Evolutionary conservation across 805 yeast species (phyloP).

Genomic region (Nakazawaea ambrosiae): DNA sequence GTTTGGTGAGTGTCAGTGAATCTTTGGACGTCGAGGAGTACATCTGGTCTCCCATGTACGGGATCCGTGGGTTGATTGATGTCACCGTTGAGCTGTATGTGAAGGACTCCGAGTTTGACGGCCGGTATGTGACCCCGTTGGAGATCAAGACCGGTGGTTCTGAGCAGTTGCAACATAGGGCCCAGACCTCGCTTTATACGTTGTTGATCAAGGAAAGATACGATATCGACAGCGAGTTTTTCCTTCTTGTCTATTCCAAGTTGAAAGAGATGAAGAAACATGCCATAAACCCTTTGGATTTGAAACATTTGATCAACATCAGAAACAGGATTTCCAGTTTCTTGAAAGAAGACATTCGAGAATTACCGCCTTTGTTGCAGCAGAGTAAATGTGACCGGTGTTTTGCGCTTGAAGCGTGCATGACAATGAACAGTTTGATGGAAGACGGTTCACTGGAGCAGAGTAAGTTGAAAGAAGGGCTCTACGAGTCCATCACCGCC

Average conservation of each 20-base stretch:
- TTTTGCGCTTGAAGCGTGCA: constrained; percentile 47
- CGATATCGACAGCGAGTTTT: constrained; percentile 55
- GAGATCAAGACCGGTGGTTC: constrained; percentile 84
- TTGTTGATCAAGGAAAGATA: constrained; percentile 75
- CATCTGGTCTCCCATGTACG: constrained; percentile 87
- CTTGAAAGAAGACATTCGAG: constrained; percentile 41
- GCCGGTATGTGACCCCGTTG: constrained; percentile 62
- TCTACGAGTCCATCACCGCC: constrained; percentile 40
- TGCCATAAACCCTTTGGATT: constrained; percentile 45
- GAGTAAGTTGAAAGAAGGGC: constrained; percentile 43
- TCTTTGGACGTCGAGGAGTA: constrained; percentile 84
- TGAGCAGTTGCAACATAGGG: constrained; percentile 63
- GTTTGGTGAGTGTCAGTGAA: constrained; percentile 48
- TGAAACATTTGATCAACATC: constrained; percentile 61
- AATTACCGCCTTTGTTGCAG: constrained; percentile 46
- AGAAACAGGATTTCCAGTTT: constrained; percentile 64
- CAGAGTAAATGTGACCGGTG: constrained; percentile 59
- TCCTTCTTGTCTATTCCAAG: constrained; percentile 69
- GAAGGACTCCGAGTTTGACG: constrained; percentile 25
- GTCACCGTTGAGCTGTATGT: constrained; percentile 66
- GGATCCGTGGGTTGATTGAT: constrained; percentile 85
- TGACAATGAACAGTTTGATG: constrained; percentile 52
- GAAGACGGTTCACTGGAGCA: constrained; percentile 52
- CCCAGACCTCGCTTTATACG: constrained; percentile 81
- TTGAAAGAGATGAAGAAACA: constrained; percentile 47